phyloP scores from a whole-genome alignment of 2,329 filamentous ascomycete species.

The Salinomyces thailandicus region DNA sequence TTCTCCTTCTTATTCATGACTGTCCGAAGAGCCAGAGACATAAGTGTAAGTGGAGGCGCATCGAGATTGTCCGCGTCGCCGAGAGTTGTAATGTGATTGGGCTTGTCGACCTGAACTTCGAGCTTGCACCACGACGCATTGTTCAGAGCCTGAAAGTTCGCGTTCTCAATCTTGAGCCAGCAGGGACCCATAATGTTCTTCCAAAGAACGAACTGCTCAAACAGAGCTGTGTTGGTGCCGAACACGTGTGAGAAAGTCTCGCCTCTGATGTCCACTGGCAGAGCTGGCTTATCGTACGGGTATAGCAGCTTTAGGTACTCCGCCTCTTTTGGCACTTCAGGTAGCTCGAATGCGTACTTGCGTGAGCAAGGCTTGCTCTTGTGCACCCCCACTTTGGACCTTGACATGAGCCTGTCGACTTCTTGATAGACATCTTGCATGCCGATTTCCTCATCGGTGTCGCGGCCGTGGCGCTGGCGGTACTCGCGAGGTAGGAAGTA shows the following conservation, averaged over 20 bases:
- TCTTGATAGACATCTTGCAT: slow-evolving; percentile 88
- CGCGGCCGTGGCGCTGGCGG: slow-evolving; percentile 48
- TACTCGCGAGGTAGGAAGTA: slow-evolving; percentile 78
- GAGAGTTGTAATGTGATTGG: slow-evolving; percentile 61
- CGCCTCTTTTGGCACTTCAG: slow-evolving; percentile 73
- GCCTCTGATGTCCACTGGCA: slow-evolving; percentile 62
- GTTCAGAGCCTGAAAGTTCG: slow-evolving; percentile 72
- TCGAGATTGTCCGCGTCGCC: slow-evolving; percentile 73
- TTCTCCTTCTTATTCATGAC: slow-evolving; percentile 84
- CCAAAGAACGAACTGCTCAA: slow-evolving; percentile 97
- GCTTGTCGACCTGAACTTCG: slow-evolving; percentile 71
- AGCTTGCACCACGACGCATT: slow-evolving; percentile 97
- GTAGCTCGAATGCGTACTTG: slow-evolving; percentile 92
- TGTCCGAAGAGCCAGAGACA: slow-evolving; percentile 85
- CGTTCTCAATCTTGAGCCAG: slow-evolving; percentile 84
- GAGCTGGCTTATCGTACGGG: slow-evolving; percentile 69
- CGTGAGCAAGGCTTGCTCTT: slow-evolving; percentile 85
- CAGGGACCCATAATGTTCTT: slow-evolving; percentile 99
- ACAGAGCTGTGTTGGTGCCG: slow-evolving; percentile 82
- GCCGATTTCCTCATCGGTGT: slow-evolving; percentile 66
- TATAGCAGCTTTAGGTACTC: slow-evolving; percentile 96
- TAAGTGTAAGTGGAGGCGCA: slow-evolving; percentile 79
- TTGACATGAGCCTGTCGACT: slow-evolving; percentile 79
- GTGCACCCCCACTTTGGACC: slow-evolving; percentile 73
- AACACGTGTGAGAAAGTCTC: slow-evolving; percentile 93